phyloP scores from a whole-genome alignment of 106 monocot genomes.

The Dactylorhiza incarnata region DNA sequence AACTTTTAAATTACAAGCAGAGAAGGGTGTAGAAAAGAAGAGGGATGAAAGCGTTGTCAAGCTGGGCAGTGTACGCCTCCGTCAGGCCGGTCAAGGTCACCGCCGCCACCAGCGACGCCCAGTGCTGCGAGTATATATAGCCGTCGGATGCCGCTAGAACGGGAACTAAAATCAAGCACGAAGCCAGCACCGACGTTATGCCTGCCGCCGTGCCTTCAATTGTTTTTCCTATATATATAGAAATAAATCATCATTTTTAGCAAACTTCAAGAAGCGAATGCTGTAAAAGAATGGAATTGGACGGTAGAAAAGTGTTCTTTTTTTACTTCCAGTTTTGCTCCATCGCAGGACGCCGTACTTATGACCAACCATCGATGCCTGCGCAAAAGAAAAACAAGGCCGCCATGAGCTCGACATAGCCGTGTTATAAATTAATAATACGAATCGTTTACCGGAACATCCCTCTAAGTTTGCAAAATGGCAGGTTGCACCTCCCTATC shows the following conservation, averaged over 20 bases:
- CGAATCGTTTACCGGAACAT: too few relatives aligned
- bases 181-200: constrained; percentile 80
- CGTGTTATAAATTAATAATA: too few relatives aligned
- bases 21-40: constrained; percentile 94
- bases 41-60: constrained; percentile 98
- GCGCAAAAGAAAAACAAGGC: constrained; percentile 13
- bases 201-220: constrained; percentile 97
- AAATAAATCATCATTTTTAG: background rate
- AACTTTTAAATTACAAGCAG: constrained; percentile 41
- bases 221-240: constrained; percentile 63
- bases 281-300: background rate
- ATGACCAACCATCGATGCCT: constrained; percentile 98
- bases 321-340: constrained; percentile 97
- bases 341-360: constrained; percentile 94
- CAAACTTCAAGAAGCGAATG: background rate
- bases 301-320: background rate
- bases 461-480: too few relatives aligned
- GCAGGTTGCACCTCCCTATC: too few relatives aligned
- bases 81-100: constrained; percentile 75
- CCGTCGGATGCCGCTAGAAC: constrained; percentile 76
- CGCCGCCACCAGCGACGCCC: constrained; percentile 70
- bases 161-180: constrained; percentile 69
- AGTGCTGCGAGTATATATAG: constrained; percentile 89
- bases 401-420: constrained; percentile 1
- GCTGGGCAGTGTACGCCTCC: constrained; percentile 90